These are phyloP conservation scores for Epichloe brachyelytri DNA, from an alignment of 2,329 filamentous ascomycete genomes.

Conservation along the genomic window DNA sequence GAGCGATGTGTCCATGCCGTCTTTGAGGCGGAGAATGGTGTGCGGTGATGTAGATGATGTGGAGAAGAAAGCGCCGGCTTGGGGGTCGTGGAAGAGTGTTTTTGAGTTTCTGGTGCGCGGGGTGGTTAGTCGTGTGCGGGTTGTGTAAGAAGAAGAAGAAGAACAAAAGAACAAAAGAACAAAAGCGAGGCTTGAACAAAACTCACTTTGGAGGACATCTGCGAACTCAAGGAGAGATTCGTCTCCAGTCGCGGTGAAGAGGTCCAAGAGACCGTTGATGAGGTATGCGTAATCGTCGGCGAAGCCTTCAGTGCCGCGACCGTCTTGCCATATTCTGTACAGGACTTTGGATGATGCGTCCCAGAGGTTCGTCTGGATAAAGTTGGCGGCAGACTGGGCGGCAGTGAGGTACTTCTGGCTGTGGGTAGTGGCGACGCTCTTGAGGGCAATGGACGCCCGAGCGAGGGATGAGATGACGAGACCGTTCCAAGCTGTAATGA, in stretches of 20 bases:
- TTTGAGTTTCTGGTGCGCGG: slow-evolving; percentile 48
- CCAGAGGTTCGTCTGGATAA: slow-evolving; percentile 65
- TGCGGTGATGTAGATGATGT: slow-evolving; percentile 50
- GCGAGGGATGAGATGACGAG: slow-evolving; percentile 76
- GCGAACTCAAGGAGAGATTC: slow-evolving; percentile 68
- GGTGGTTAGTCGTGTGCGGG: slow-evolving; percentile 5
- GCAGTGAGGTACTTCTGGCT: slow-evolving; percentile 48
- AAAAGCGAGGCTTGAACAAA: not conserved
- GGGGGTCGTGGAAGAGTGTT: slow-evolving; percentile 63
- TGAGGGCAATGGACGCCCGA: slow-evolving; percentile 57
- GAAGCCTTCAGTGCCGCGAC: slow-evolving; percentile 56
- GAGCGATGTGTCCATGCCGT: slow-evolving; percentile 85
- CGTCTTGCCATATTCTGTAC: slow-evolving; percentile 61
- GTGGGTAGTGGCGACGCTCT: slow-evolving; percentile 41
- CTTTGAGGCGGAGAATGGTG: slow-evolving; percentile 76
- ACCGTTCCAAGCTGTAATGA: slow-evolving; percentile 79
- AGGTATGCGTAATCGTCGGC: slow-evolving; percentile 93
- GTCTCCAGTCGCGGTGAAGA: slow-evolving; percentile 75
- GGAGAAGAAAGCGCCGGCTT: slow-evolving; percentile 58
- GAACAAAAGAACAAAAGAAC: not conserved
- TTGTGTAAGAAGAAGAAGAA: not conserved
- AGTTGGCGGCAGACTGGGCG: slow-evolving; percentile 56
- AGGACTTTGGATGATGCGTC: slow-evolving; percentile 48
- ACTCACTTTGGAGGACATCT: slow-evolving; percentile 60
- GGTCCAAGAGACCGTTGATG: slow-evolving; percentile 66